Base-by-base conservation (phyloP, 2,329 filamentous ascomycete species). In the Emericellopsis atlantica region DNA sequence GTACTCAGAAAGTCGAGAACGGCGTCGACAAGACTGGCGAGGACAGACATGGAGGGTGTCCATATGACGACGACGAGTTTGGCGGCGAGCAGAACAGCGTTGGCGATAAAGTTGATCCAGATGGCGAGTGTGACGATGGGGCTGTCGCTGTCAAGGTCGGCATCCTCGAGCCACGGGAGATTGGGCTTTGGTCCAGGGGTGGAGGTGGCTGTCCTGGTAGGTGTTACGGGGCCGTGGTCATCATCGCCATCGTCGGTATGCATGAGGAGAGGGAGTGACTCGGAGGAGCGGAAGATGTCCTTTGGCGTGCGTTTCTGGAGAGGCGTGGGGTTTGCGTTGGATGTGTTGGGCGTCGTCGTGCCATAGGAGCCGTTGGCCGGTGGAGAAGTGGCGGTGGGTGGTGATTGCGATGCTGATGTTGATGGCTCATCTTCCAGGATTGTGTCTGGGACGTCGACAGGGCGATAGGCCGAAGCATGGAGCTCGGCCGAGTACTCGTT, bases 61-160 rank as follows among this genome's bases (percentile, higher is more conserved):
- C 86, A 74, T 29, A 86, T 55, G 33, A 89, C 79, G 40, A 92
- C 86, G 32, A 75, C 72, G 39, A 88, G 74, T 58, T 95, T 94
- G 45, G 85, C 76, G 6, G 73, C 72, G 4, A 94, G 71, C 2
- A 94, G 69, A 35, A 85, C 64, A 3, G 77, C 67, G 55, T 95
- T 95, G 44, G 87, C 88, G 18, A 74, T 62, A 38, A 93, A 74
- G 55, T 93, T 95, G 58, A 93, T 64, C 58, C 88, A 90, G 52
- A 96, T 92, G 34, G 90, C 89, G 16, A 92, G 54, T n/a, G 79
- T 82, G 38, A 95, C 87, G 38, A 94, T 76, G 14, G 74, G 77
- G 44, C 81, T 80, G 37, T 79, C 71, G 46, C 80, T 85, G 53
- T 88, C 82, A 3, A 88, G 50, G 18, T 74, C 72, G 43, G 81